Base-by-base conservation (phyloP, 305 asterid species). In the Fraxinus sp. region DNA sequence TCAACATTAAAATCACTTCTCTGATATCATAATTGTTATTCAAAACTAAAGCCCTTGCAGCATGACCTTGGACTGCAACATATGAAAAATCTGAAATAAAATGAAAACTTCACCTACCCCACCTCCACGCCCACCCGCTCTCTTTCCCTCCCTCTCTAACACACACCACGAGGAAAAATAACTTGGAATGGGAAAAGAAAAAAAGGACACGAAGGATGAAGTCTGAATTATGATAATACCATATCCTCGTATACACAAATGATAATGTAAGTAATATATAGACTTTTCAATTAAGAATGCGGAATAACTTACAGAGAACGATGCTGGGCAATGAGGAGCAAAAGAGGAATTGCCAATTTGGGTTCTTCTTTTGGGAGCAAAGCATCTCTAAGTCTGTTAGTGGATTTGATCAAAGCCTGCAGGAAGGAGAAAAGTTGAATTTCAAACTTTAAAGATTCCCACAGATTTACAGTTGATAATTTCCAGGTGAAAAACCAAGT, bases 361-460 rank as follows among this genome's bases (percentile, higher is more conserved):
- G 94, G 98, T 66, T 97, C 99, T 24, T 97, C 98, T 90, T 91
- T 95, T 52, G 99, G 91, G 75, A 97, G 92, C 89, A 97, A 89
- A 81, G 98, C 88, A 90, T 97, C 99, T 82, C 98, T 88, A 80
- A 97, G 97, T 86, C 99, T 89, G 88, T 92, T 97, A 14, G 96
- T 97, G 71, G 99, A 97, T 91, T 97, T 97, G 81, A 92, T 86
- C 92, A 95, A 90, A 30, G 98, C 98, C 99, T 97, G 98, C 86
- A 87, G 77, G 68, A 52, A 82, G 79, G 62, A 80, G 79, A 41
- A 8, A 36, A 72, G 73, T 30, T 75, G 68, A 70, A 83, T 64
- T 24, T 49, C 32, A 76, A 83, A 16, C 37, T 33, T 81, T 75
- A 81, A 7, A 62, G 84, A 46, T 78, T 52, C 78, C 55, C 81